A percentile compares a stretch with the other conserved stretches of the same genome.
phyloP scores from a whole-genome alignment of 139 green algal genomes.

The Eudorina sp. region DNA sequence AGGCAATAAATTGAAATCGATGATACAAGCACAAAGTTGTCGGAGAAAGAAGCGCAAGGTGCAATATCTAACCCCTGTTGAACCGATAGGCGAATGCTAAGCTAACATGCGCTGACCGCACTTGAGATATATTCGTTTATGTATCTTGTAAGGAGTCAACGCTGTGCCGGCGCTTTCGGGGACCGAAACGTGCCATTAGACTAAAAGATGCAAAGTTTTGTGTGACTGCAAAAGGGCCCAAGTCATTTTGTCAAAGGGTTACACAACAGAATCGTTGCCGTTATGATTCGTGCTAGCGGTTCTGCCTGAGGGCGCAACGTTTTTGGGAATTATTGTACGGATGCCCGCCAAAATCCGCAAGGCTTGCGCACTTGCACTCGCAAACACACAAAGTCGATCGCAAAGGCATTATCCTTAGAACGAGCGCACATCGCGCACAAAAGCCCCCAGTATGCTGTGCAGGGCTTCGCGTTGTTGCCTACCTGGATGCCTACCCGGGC shows the following conservation, averaged over 20 bases:
- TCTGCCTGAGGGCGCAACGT: neutral
- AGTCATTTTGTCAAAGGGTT: neutral
- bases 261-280: neutral
- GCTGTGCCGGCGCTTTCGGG: neutral
- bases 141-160: neutral
- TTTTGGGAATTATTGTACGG: constrained; percentile 2
- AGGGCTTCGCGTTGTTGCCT: too few species aligned
- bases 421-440: too few species aligned
- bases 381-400: too few species aligned
- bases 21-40: neutral
- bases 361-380: too few species aligned
- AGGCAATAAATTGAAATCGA: neutral
- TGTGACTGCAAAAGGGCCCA: neutral
- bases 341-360: constrained; percentile 27
- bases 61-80: neutral
- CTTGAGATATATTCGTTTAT: neutral
- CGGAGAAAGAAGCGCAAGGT: neutral
- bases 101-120: constrained; percentile 3
- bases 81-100: neutral
- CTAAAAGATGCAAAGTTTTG: constrained; percentile 25
- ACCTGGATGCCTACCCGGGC: too few species aligned
- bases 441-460: too few species aligned
- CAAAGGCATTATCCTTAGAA: too few species aligned
- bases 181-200: neutral
- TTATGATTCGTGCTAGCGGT: neutral